These are phyloP conservation scores for Tolypocladium capitatum DNA, from an alignment of 2,329 filamentous ascomycete species.

Conservation along the genomic window DNA sequence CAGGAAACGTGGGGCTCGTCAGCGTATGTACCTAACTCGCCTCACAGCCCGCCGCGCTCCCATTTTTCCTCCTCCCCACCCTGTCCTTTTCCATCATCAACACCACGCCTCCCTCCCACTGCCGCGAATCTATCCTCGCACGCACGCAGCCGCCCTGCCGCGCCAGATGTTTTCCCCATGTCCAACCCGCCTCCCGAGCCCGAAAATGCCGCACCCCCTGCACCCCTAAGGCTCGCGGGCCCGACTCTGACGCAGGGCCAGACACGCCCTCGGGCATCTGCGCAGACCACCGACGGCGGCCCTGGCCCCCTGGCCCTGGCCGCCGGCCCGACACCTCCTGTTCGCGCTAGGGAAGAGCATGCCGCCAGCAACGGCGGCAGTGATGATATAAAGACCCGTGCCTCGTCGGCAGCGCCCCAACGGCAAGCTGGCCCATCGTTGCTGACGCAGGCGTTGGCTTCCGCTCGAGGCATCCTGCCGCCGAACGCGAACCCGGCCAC, in stretches of 20 bases:
- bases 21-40: no score
- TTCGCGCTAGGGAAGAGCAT: conserved; percentile 2
- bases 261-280: conserved; percentile 7
- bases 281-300: conserved; percentile 4
- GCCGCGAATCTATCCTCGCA: conserved; percentile 10
- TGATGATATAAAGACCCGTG: conserved; percentile 29
- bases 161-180: conserved; percentile 46
- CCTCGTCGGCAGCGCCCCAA: conserved; percentile 20
- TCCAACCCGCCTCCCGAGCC: conserved; percentile 35
- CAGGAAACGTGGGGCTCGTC: no score
- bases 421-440: conserved; percentile 39
- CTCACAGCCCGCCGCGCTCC: conserved; percentile 1
- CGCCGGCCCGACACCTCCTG: background rate
- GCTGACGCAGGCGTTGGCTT: conserved; percentile 44
- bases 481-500: background rate
- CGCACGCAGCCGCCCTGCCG: conserved; percentile 10
- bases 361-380: background rate
- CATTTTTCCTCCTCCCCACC: conserved; percentile 6
- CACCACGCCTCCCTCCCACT: conserved; percentile 9
- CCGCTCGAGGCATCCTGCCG: conserved; percentile 38
- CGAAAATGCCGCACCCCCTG: conserved; percentile 42
- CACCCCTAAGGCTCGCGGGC: conserved; percentile 23
- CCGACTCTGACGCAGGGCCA: conserved; percentile 3
- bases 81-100: conserved; percentile 6
- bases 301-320: conserved; percentile 1